Percentiles rank a stretch among this genome's conserved stretches.
Evolutionary conservation across 495 filamentous ascomycete species (phyloP).

Genomic region (Staphylotrichum tortipilum): DNA sequence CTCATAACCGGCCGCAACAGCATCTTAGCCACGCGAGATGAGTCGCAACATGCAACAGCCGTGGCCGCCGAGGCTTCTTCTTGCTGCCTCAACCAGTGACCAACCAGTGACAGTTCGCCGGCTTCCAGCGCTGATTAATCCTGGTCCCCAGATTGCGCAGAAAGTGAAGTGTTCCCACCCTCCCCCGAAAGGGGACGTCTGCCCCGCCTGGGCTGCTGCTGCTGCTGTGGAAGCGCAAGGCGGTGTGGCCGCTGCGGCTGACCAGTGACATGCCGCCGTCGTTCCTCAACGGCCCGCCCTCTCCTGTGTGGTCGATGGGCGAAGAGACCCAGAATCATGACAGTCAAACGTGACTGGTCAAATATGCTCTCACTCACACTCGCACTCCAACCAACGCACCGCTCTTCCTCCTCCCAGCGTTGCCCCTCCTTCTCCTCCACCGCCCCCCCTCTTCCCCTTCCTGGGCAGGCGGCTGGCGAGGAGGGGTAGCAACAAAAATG

Average conservation of each 20-base stretch:
- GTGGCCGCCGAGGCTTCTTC: too few relatives aligned
- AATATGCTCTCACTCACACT: too few relatives aligned
- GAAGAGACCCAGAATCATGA: too few relatives aligned
- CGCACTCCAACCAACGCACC: too few relatives aligned
- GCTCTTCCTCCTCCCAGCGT: too few relatives aligned
- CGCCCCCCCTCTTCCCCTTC: neutral
- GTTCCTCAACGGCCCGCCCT: neutral
- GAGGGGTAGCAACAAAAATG: neutral
- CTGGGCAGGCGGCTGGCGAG: too few relatives aligned
- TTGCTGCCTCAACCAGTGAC: neutral
- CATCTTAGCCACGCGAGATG: neutral
- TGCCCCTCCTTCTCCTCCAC: too few relatives aligned
- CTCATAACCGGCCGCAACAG: neutral
- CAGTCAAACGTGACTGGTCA: too few relatives aligned
- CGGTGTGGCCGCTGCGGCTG: conserved; percentile 10
- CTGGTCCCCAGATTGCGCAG: neutral
- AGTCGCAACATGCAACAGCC: neutral
- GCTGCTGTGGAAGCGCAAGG: neutral
- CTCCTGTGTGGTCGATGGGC: too few relatives aligned
- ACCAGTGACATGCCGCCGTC: neutral
- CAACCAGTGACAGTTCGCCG: neutral
- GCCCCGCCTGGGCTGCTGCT: conserved; percentile 1
- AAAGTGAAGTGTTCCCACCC: neutral
- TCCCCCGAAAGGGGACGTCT: neutral
- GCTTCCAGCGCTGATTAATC: conserved; percentile 13